Conservation (phyloP, 352 stramenopile genomes). For the Globisporangium sylvaticum region DNA sequence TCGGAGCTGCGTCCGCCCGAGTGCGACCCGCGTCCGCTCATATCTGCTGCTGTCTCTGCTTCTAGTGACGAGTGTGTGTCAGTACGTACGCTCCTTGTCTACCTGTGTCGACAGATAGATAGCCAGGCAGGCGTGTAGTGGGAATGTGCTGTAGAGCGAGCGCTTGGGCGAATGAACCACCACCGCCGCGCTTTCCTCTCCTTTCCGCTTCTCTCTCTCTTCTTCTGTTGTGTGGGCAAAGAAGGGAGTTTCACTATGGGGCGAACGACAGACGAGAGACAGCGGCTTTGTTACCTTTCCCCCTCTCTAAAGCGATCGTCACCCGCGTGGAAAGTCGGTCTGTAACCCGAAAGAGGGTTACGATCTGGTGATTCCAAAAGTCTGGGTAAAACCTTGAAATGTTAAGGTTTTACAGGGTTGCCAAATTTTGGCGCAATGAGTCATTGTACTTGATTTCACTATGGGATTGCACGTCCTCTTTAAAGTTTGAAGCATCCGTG, state of each 20-base stretch:
- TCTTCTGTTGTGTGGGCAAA: neutral
- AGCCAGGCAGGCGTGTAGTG: neutral
- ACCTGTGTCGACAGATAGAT: neutral
- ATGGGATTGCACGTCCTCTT: too few species aligned
- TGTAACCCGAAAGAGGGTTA: conserved; percentile 3
- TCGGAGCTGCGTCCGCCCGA: conserved; percentile 60
- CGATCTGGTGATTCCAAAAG: neutral
- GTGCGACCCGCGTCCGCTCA: conserved; percentile 38
- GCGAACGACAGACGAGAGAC: neutral
- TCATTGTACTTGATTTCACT: too few species aligned
- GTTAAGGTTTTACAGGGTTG: neutral
- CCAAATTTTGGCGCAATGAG: neutral
- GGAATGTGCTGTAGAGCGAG: neutral
- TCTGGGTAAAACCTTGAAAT: neutral
- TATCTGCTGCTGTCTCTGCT: conserved; percentile 2
- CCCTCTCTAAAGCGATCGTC: neutral
- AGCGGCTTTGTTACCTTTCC: neutral
- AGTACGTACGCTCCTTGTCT: neutral
- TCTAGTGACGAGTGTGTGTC: neutral
- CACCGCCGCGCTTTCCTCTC: neutral
- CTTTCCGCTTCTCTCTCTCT: neutral
- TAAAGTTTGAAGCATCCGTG: too few species aligned
- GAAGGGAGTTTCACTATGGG: conserved; percentile 3
- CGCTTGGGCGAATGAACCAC: neutral
- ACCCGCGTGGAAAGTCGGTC: neutral